These are phyloP conservation scores for Trichocladium antarcticum DNA, from an alignment of 495 filamentous ascomycete genomes.

Conservation along the genomic window DNA sequence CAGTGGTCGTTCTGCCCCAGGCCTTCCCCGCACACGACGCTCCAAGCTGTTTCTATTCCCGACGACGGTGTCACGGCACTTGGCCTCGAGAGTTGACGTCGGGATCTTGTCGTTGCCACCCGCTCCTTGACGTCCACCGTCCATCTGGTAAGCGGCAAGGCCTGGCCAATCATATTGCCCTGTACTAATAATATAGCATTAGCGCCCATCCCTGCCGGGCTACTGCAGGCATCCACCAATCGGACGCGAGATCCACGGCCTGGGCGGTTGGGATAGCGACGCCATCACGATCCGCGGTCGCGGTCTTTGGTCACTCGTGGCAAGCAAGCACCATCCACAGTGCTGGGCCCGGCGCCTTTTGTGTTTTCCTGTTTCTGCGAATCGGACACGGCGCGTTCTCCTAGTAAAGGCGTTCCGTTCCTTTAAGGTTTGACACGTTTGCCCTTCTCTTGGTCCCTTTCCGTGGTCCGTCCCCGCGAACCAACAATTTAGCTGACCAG, in stretches of 20 bases:
- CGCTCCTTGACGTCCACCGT: not conserved
- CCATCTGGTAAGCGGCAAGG: constrained; percentile 22
- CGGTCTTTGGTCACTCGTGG: constrained; percentile 7
- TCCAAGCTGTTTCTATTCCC: not conserved
- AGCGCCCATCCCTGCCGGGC: constrained; percentile 26
- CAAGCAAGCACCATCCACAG: constrained; percentile 5
- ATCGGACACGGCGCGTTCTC: not conserved
- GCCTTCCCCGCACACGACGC: too few relatives aligned
- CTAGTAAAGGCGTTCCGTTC: not conserved
- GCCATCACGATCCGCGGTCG: constrained; percentile 20
- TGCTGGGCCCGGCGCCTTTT: constrained; percentile 5
- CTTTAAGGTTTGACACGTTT: not conserved
- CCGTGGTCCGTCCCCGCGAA: not conserved
- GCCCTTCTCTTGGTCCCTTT: too few relatives aligned
- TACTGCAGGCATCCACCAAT: constrained; percentile 19
- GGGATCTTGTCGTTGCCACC: too few relatives aligned
- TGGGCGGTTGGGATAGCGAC: constrained; percentile 24
- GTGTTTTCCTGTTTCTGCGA: constrained; percentile 1
- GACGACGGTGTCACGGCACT: not conserved
- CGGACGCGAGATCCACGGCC: constrained; percentile 5
- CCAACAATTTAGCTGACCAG: not conserved
- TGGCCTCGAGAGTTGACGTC: not conserved
- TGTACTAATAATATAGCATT: constrained; percentile 29
- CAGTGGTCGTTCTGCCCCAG: too few relatives aligned
- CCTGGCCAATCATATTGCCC: constrained; percentile 19